A percentile compares a stretch with the other conserved stretches of the same genome.
Conservation (phyloP, 768 basidiomycete genomes). For the Paxillus ammoniavirescens region DNA sequence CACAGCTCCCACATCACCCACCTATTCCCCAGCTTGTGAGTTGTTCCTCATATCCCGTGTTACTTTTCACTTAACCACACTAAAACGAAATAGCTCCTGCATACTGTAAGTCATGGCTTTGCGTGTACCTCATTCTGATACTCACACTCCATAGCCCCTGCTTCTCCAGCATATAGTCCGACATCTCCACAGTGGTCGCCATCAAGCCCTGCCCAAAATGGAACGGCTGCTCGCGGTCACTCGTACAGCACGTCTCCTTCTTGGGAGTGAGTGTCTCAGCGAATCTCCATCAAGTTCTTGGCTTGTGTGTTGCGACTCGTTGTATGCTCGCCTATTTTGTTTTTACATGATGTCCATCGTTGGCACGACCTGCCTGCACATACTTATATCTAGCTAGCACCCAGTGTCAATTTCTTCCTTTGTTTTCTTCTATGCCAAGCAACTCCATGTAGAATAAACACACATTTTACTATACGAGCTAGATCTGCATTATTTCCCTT, state of each 20-base stretch:
- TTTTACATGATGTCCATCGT: constrained; percentile 1
- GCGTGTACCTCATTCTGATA: constrained; percentile 1
- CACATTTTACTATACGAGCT: constrained; percentile 25
- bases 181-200: constrained; percentile 85
- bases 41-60: constrained; percentile 13
- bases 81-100: constrained; percentile 55
- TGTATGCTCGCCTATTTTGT: constrained; percentile 11
- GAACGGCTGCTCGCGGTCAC: constrained; percentile 37
- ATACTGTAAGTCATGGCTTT: constrained; percentile 57
- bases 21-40: constrained; percentile 87
- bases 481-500: constrained; percentile 6
- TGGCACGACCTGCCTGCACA: constrained; percentile 9
- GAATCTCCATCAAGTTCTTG: constrained; percentile 4
- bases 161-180: constrained; percentile 84
- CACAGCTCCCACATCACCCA: constrained; percentile 80
- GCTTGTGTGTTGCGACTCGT: not conserved
- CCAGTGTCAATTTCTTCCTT: constrained; percentile 9
- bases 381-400: constrained; percentile 21
- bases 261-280: constrained; percentile 39
- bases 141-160: constrained; percentile 53
- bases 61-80: constrained; percentile 5
- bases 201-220: constrained; percentile 68
- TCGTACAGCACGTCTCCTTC: constrained; percentile 51
- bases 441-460: constrained; percentile 37
- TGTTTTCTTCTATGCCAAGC: constrained; percentile 22